Evolutionary conservation across 345 rosid genomes (phyloP).

Genomic region (Gossypium australe): DNA sequence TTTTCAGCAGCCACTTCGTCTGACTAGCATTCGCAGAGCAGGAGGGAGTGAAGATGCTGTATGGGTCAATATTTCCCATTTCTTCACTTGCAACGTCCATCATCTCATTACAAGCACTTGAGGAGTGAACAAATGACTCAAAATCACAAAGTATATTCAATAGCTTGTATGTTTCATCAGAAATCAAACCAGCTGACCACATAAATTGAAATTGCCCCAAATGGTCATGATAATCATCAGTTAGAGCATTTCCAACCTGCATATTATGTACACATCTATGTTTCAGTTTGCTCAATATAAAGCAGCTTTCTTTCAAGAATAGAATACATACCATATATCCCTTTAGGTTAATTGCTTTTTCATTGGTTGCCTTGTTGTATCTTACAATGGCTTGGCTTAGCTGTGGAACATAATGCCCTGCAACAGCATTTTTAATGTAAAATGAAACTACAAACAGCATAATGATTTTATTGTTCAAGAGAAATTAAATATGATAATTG

Average conservation of each 20-base stretch:
- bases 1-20: slow-evolving; percentile 45
- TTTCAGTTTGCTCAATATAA: slow-evolving; percentile 11
- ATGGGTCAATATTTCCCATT: slow-evolving; percentile 76
- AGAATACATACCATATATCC: slow-evolving; percentile 70
- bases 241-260: slow-evolving; percentile 93
- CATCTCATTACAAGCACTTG: slow-evolving; percentile 49
- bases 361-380: slow-evolving; percentile 43
- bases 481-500: background rate
- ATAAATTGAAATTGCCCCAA: slow-evolving; percentile 73
- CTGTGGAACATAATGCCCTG: slow-evolving; percentile 98
- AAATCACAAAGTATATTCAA: slow-evolving; percentile 62
- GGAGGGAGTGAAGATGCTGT: slow-evolving; percentile 79
- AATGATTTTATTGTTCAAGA: background rate
- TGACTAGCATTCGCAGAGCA: slow-evolving; percentile 54
- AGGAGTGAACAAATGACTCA: slow-evolving; percentile 63
- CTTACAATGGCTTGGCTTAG: slow-evolving; percentile 69
- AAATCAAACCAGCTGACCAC: slow-evolving; percentile 88
- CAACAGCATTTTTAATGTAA: slow-evolving; percentile 11
- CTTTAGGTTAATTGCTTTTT: slow-evolving; percentile 57
- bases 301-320: slow-evolving; percentile 1
- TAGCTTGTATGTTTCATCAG: slow-evolving; percentile 69
- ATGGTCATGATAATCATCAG: slow-evolving; percentile 80
- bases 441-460: background rate
- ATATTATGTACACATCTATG: slow-evolving; percentile 14
- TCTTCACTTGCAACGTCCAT: slow-evolving; percentile 55